Evolutionary conservation across 345 rosid genomes (phyloP), one percentile per base, ranked within the genome.

Genomic region (Bretschneidera sinensis): DNA sequence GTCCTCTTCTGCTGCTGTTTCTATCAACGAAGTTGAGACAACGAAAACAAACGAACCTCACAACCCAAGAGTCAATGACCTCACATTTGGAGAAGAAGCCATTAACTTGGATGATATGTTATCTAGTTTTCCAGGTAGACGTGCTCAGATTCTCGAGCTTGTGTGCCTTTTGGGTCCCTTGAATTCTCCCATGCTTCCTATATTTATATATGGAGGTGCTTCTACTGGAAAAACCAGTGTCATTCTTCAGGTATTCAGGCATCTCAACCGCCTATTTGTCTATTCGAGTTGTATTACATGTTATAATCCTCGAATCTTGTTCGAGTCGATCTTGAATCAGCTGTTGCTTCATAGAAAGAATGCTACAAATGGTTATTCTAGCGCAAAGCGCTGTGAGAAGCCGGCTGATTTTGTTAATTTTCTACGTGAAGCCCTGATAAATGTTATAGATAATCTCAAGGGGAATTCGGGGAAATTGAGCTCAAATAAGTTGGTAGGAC

Each of bases 201-300:
- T 84, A 9, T 79, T 89, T 66, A 49, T 87, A 19, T 92, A 87
- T 24, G 98, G 97, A 49, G 81, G 76, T 54, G 74, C 86, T 71
- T 87, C 94, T 5, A 87, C 91, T 1, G 96, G 97, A 9, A 92
- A 92, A 84, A 92, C 92, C 33, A 81, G 92, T 54, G 66, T 81
- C 39, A 51, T 74, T 77, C 91, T 89, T 57, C 88, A 89, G 61
- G 69, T 78, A 48, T 77, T 92, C 20, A 74, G 67, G 68, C 83
- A 87, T 77, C 92, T 89, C 19, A 78, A 51, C 54, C 84, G 92
- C 18, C 95, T 95, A 15, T 81, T 92, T 54, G 87, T 84, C 53
- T 92, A 89, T 68, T 69, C 85, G 10, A 85, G 95, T 71, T 89
- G 79, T 61, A 74, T 75, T 57, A 77, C 96, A 0, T 89, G 94